Base-by-base conservation (phyloP, 2,329 filamentous ascomycete genomes). In the Nemania bipapillata region DNA sequence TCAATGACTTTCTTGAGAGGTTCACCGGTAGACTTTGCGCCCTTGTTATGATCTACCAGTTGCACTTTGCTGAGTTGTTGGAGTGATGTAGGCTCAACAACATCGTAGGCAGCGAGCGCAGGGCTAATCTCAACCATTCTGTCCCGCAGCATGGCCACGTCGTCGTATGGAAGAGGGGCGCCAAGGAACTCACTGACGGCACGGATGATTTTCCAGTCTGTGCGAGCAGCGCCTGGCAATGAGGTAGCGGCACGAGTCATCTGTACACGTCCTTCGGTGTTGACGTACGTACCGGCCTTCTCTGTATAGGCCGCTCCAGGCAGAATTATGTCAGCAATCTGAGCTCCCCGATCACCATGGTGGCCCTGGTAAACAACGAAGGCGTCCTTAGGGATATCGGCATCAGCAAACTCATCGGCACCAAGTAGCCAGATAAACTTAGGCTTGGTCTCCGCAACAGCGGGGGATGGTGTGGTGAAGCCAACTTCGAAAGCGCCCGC, bases 201-300 rank as follows among this genome's bases (percentile, higher is more conserved):
- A 72, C 96, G 93, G 75, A 99, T 90, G 77, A 99, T 98, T 89
- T 98, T 99, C 96, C 96, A 99, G 84, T 99, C 96, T 72, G 96
- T 95, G 78, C 96, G 90, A 65, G 95, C 90, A 61, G 94, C 96
- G 68, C 96, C 96, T 26, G 94, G 93, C 73, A 97, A 86, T 53
- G 92, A 92, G 42, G 94, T 96, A 32, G 96, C 96, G 55, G 93
- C 91, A 73, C 96, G 92, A 62, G 92, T 96, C 85, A 97, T 91
- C 84, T 99, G 96, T 24, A 96, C 93, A 76, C 96, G 92, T 65
- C 96, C 96, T 82, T 99, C 96, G 0, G 96, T 98, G 88, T 98
- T 99, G 83, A 99, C 89, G 78, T 97, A 99, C 52, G 96, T 99
- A 68, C 90, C 94, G 26, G 91, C 89, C 86, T 98, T 99, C 85